A percentile compares a stretch with the other conserved stretches of the same genome.
Conservation (phyloP, 257 asterid genomes). For the Primulina huaijiensis region DNA sequence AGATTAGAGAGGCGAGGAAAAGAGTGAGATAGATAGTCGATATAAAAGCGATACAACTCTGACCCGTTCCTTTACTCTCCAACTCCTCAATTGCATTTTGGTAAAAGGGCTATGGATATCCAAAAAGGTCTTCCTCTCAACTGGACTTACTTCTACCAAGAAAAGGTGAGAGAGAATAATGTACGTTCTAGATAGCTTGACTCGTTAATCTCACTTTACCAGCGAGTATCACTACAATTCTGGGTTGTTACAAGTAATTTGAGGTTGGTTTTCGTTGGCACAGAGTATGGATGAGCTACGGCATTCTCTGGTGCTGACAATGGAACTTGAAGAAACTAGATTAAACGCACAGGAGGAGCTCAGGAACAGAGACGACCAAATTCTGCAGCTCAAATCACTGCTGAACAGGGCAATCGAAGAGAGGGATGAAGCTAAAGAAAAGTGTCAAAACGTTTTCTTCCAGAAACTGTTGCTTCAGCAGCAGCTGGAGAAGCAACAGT, state of each 20-base stretch:
- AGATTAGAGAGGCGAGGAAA: slow-evolving; percentile 9
- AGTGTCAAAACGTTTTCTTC: slow-evolving; percentile 40
- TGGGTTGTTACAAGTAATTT: too few relatives aligned
- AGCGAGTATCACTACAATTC: too few relatives aligned
- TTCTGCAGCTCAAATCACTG: slow-evolving; percentile 49
- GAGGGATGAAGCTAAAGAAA: slow-evolving; percentile 58
- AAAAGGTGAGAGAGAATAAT: slow-evolving; percentile 47
- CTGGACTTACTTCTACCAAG: slow-evolving; percentile 62
- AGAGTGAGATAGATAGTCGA: slow-evolving; percentile 24
- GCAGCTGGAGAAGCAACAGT: slow-evolving; percentile 24
- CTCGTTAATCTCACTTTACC: background rate
- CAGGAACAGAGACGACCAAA: slow-evolving; percentile 51
- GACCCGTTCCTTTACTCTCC: slow-evolving; percentile 20
- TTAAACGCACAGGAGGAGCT: slow-evolving; percentile 65
- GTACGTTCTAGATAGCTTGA: background rate
- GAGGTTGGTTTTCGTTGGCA: background rate
- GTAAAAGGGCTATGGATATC: slow-evolving; percentile 49
- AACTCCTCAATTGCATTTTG: background rate
- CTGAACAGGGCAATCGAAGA: slow-evolving; percentile 48
- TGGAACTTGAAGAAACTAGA: slow-evolving; percentile 68
- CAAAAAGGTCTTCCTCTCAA: slow-evolving; percentile 53
- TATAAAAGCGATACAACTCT: slow-evolving; percentile 29
- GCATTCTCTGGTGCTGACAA: slow-evolving; percentile 46
- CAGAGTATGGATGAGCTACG: slow-evolving; percentile 80
- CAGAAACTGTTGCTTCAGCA: slow-evolving; percentile 52